Percentiles rank a stretch among this genome's conserved stretches.
Evolutionary conservation across 306 rosid genomes (phyloP).

Genomic region (Quercus mongolica): DNA sequence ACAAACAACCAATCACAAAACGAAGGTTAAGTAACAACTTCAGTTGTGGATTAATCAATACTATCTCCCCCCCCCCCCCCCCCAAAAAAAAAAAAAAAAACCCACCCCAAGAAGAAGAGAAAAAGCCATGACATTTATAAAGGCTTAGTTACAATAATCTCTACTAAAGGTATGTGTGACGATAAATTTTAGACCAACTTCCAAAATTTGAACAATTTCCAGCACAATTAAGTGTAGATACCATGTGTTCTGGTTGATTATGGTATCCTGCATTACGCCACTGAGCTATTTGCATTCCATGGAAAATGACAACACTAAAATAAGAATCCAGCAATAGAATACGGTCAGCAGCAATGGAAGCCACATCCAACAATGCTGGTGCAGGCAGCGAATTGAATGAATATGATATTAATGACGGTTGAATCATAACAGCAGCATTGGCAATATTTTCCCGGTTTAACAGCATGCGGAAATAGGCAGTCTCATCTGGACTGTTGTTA

Average conservation of each 20-base stretch:
- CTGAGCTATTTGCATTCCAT: slow-evolving; percentile 97
- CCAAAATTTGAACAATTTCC: not conserved
- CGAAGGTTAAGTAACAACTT: not conserved
- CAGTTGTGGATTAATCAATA: not conserved
- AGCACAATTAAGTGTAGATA: slow-evolving; percentile 26
- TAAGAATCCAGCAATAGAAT: slow-evolving; percentile 90
- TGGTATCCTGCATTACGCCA: slow-evolving; percentile 99
- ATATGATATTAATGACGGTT: slow-evolving; percentile 83
- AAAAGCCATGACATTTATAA: not conserved
- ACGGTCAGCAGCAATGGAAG: slow-evolving; percentile 85
- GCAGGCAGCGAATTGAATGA: slow-evolving; percentile 85
- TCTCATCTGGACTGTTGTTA: slow-evolving; percentile 99
- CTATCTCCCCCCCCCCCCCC: not conserved
- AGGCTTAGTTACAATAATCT: not conserved
- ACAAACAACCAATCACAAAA: not conserved
- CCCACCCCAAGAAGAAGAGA: too few species aligned
- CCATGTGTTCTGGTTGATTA: slow-evolving; percentile 84
- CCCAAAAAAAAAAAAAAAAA: too few species aligned
- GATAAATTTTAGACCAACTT: not conserved
- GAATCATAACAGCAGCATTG: slow-evolving; percentile 98
- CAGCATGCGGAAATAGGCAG: slow-evolving; percentile 94
- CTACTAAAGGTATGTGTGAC: not conserved
- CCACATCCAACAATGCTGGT: slow-evolving; percentile 90
- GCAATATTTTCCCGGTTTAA: slow-evolving; percentile 87
- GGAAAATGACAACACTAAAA: slow-evolving; percentile 91